Conservation (phyloP, 2,329 filamentous ascomycete genomes). For the Thelonectria discophora region DNA sequence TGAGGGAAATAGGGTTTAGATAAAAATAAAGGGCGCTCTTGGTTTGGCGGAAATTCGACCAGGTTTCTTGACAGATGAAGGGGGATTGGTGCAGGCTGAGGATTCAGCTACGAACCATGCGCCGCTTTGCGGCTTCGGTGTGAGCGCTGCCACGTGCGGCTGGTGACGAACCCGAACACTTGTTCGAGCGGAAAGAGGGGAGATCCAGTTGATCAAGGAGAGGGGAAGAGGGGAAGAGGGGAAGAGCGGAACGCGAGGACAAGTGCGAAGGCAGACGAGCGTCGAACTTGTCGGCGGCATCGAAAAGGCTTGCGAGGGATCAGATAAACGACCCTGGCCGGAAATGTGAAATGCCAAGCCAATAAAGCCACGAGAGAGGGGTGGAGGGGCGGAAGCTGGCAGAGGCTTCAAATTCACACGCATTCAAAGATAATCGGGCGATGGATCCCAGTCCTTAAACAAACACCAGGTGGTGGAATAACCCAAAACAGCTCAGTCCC, state of each 20-base stretch:
- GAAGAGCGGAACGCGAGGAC: neutral
- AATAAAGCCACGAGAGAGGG: neutral
- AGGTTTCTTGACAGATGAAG: neutral
- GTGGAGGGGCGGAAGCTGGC: too few relatives aligned
- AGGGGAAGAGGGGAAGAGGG: neutral
- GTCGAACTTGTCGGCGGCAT: neutral
- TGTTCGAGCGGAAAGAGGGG: neutral
- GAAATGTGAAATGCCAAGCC: neutral
- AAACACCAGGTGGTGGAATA: too few relatives aligned
- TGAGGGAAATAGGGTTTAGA: slow-evolving; percentile 12
- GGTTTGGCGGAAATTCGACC: slow-evolving; percentile 1
- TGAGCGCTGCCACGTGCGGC: neutral
- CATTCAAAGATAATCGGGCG: too few relatives aligned
- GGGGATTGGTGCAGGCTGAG: neutral
- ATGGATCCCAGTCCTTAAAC: too few relatives aligned
- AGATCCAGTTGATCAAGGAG: neutral
- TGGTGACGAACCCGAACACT: neutral
- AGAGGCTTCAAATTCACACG: too few relatives aligned
- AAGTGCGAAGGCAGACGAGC: neutral
- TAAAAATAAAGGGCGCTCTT: slow-evolving; percentile 23
- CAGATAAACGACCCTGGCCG: neutral
- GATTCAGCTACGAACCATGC: neutral
- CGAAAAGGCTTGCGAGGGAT: neutral
- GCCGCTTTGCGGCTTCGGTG: neutral
- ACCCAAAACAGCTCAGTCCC: too few relatives aligned